Conservation (phyloP, 2,329 filamentous ascomycete species). For the Fusarium nanum region DNA sequence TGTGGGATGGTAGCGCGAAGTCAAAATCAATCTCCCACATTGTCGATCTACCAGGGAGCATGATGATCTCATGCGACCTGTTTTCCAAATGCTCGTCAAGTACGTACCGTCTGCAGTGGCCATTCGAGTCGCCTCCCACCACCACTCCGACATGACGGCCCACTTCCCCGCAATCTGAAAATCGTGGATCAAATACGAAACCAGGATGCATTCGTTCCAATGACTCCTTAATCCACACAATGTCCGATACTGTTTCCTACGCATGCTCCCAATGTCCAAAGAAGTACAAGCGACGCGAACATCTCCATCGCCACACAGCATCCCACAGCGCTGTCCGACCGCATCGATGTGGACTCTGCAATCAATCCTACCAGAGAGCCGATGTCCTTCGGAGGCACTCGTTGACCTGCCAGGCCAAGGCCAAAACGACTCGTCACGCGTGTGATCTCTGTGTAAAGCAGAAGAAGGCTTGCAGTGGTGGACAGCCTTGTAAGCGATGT, state of each 20-base stretch:
- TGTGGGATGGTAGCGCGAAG: neutral
- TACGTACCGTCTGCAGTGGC: neutral
- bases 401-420: neutral
- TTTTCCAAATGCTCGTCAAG: neutral
- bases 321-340: conserved; percentile 4
- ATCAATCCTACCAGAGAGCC: neutral
- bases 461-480: conserved; percentile 5
- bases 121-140: conserved; percentile 13
- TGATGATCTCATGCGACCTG: neutral
- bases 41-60: neutral
- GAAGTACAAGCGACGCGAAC: conserved; percentile 10
- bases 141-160: neutral
- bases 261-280: neutral
- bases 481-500: neutral
- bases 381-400: conserved; percentile 2
- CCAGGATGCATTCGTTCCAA: too few relatives aligned
- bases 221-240: too few relatives aligned
- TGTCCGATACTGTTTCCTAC: too few relatives aligned
- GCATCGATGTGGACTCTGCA: neutral
- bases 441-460: neutral
- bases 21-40: too few relatives aligned
- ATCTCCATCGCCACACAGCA: neutral
- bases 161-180: conserved; percentile 9
- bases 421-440: neutral
- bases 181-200: neutral